These are phyloP conservation scores for Pichia sp. DNA, from an alignment of 1,139 yeast genomes.

Conservation along the genomic window DNA sequence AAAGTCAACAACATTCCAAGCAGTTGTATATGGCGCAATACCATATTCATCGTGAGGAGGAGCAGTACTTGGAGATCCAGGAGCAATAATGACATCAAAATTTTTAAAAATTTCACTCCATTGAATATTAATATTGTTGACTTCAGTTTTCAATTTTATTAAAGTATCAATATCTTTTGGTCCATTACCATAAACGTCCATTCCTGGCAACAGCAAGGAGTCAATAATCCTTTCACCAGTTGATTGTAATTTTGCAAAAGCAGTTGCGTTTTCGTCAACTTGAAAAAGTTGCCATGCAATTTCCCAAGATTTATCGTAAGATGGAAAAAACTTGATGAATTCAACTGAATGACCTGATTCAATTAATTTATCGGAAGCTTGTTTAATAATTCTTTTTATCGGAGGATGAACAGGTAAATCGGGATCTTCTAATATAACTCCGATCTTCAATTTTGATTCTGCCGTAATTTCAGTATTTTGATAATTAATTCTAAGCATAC, in stretches of 20 bases:
- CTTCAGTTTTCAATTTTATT: constrained; percentile 26
- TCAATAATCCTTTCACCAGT: constrained; percentile 45
- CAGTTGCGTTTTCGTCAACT: constrained; percentile 54
- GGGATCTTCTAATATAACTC: constrained; percentile 34
- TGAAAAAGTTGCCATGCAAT: constrained; percentile 43
- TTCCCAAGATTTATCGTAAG: constrained; percentile 40
- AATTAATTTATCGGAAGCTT: constrained; percentile 33
- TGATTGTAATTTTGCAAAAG: constrained; percentile 31
- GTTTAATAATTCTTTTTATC: constrained; percentile 39
- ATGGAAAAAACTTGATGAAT: constrained; percentile 45
- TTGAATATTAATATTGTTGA: background rate
- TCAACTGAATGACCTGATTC: constrained; percentile 38
- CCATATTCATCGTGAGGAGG: constrained; percentile 37
- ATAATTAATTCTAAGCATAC: constrained; percentile 47
- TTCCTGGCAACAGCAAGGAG: constrained; percentile 47
- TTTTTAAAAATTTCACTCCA: constrained; percentile 30
- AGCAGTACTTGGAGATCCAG: constrained; percentile 64
- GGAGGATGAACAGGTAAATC: constrained; percentile 50
- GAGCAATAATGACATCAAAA: constrained; percentile 61
- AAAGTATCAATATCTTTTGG: constrained; percentile 46
- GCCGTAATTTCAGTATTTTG: constrained; percentile 36
- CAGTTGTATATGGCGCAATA: constrained; percentile 56
- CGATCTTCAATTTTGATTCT: constrained; percentile 36
- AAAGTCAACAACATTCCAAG: constrained; percentile 57
- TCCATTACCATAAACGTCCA: constrained; percentile 47